A percentile compares a stretch with the other conserved stretches of the same genome.
Conservation (phyloP, 495 filamentous ascomycete genomes). For the Penicillium antarcticum region DNA sequence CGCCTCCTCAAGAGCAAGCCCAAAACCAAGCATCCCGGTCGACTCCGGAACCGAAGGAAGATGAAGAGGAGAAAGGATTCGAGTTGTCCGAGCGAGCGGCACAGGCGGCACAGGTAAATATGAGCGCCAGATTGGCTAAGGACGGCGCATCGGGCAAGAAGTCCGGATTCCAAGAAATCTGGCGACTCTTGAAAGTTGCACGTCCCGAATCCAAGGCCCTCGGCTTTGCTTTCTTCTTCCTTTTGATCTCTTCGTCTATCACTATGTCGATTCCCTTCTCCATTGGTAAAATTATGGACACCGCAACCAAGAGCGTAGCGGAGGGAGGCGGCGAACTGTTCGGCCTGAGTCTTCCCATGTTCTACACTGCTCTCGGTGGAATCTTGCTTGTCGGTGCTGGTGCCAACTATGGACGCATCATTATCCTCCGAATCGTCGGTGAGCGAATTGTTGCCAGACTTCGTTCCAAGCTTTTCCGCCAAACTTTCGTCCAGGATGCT, state of each 20-base stretch:
- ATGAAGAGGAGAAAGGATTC: slow-evolving; percentile 58
- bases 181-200: slow-evolving; percentile 86
- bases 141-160: slow-evolving; percentile 65
- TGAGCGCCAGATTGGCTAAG: slow-evolving; percentile 80
- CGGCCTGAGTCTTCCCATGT: slow-evolving; percentile 69
- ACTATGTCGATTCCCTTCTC: slow-evolving; percentile 96
- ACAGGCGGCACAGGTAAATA: slow-evolving; percentile 85
- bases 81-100: slow-evolving; percentile 72
- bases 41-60: slow-evolving; percentile 29
- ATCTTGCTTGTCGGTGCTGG: slow-evolving; percentile 70
- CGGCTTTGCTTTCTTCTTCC: slow-evolving; percentile 72
- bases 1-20: slow-evolving; percentile 11
- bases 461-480: slow-evolving; percentile 82
- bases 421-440: slow-evolving; percentile 91
- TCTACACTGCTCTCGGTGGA: slow-evolving; percentile 70
- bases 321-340: slow-evolving; percentile 58
- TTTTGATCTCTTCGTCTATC: slow-evolving; percentile 82
- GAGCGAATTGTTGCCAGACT: slow-evolving; percentile 90
- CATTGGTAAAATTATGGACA: slow-evolving; percentile 91
- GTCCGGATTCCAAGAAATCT: slow-evolving; percentile 69
- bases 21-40: slow-evolving; percentile 9
- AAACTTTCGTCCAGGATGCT: slow-evolving; percentile 90
- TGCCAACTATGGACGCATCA: slow-evolving; percentile 91
- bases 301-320: slow-evolving; percentile 59
- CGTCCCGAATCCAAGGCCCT: slow-evolving; percentile 77